These are phyloP conservation scores for Neoarthrinium moseri DNA, from an alignment of 2,329 filamentous ascomycete genomes.

Conservation along the genomic window DNA sequence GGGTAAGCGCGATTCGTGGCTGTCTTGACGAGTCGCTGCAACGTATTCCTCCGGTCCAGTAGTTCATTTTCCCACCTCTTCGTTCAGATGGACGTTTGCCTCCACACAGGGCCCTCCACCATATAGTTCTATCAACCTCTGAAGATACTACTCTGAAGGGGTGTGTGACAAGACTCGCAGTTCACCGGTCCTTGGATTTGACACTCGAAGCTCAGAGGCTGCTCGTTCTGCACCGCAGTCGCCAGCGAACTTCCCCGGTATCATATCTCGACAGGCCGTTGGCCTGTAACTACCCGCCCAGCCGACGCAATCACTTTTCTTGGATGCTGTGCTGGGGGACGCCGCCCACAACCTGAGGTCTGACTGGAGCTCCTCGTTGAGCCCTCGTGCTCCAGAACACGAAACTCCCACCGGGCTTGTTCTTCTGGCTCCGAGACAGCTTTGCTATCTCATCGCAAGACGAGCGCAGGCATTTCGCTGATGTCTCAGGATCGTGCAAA, in stretches of 20 bases:
- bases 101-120: no score
- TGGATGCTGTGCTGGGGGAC: background rate
- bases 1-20: no score
- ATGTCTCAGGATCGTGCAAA: constrained; percentile 23
- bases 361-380: background rate
- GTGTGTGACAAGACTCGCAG: constrained; percentile 1
- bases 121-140: no score
- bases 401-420: no score
- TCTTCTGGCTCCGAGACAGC: constrained; percentile 17
- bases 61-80: no score
- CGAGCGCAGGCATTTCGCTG: constrained; percentile 15
- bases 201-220: constrained; percentile 5
- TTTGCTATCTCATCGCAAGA: constrained; percentile 4
- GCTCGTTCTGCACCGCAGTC: background rate
- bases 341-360: background rate
- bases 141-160: no score
- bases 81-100: no score
- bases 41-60: no score
- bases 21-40: no score
- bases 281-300: constrained; percentile 4
- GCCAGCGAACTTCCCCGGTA: constrained; percentile 1
- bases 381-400: background rate
- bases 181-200: constrained; percentile 1
- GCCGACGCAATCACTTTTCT: constrained; percentile 2
- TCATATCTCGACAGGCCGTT: constrained; percentile 6